Evolutionary conservation across 1,284 basidiomycete species (phyloP), one percentile per base, ranked within the genome.

Genomic region (Termitomyces sp.): DNA sequence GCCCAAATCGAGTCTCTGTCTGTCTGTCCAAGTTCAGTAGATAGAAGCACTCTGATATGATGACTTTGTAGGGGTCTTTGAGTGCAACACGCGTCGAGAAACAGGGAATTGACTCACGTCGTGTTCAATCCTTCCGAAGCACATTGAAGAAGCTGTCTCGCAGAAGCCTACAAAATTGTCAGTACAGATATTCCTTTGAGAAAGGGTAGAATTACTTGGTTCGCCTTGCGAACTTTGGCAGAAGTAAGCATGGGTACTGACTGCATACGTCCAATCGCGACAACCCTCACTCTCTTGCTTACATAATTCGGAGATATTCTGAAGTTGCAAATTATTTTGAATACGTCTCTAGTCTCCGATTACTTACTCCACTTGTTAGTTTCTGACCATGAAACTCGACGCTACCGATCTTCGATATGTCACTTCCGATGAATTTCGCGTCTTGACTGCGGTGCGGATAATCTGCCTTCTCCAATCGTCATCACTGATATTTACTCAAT

Each of bases 361-460:
- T n/a, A n/a, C n/a, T 33, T 10, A 3, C 13, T 21, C 1, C 15
- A 31, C 2, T 7, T 24, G 40, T 30, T 19, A 44, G 43, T 31
- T 12, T 10, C 24, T 36, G n/a, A 60, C 42, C 54, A 96, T 98
- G 94, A 95, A 92, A 77, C 82, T 98, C 52, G 94, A 98, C 70
- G 92, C 91, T 7, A 96, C 92, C 33, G 96, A 98, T 74, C 77
- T 99, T 61, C 80, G 97, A 68, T 99, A 98, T 72, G 77, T 99
- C 58, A 86, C 90, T 8, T 79, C 88, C 26, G 95, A 98, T 58
- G 94, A 98, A 69, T 99, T 98, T 71, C 79, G 95, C 50, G 94
- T 98, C 12, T 78, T 99, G 34, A 94, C 92, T 24, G 93, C 96
- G 47, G 94, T 97, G 67, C 28, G 33, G 44, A 41, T 41, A 44